Conservation (phyloP, 129 eudicot genomes). For the Flaveria robusta region DNA sequence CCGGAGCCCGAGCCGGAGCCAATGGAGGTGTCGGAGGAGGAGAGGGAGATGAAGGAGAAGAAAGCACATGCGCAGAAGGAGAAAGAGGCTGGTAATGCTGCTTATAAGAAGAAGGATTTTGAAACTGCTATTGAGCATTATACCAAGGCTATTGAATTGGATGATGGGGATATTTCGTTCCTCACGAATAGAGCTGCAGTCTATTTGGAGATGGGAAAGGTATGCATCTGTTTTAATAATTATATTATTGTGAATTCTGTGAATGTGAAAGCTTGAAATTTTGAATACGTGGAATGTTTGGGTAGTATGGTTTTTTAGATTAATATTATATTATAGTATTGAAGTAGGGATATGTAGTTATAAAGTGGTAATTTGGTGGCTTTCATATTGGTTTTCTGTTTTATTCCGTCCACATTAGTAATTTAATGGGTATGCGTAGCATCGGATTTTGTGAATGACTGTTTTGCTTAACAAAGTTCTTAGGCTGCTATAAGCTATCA, state of each 20-base stretch:
- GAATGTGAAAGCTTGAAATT: background rate
- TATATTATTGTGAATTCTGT: background rate
- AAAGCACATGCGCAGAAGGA: conserved; percentile 70
- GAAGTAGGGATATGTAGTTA: background rate
- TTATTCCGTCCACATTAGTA: background rate
- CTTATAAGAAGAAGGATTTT: conserved; percentile 94
- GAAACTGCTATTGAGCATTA: conserved; percentile 76
- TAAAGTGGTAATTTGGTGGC: background rate
- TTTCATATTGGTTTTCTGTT: background rate
- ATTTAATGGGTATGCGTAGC: background rate
- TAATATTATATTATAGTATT: background rate
- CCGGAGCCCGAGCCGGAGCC: conserved; percentile 56
- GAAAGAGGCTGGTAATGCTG: conserved; percentile 94
- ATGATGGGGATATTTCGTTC: conserved; percentile 83
- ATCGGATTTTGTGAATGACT: background rate
- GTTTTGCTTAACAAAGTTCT: background rate
- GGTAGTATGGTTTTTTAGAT: background rate
- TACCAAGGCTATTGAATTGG: conserved; percentile 67
- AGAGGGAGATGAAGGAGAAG: conserved; percentile 61
- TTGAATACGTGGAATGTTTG: background rate
- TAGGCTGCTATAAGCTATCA: background rate
- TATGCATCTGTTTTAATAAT: conserved; percentile 11
- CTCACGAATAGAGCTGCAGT: conserved; percentile 95
- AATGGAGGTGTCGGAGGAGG: conserved; percentile 71
- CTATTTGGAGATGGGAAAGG: conserved; percentile 96